phyloP scores from a whole-genome alignment of 83 land plant species.

The Larix sibirica region DNA sequence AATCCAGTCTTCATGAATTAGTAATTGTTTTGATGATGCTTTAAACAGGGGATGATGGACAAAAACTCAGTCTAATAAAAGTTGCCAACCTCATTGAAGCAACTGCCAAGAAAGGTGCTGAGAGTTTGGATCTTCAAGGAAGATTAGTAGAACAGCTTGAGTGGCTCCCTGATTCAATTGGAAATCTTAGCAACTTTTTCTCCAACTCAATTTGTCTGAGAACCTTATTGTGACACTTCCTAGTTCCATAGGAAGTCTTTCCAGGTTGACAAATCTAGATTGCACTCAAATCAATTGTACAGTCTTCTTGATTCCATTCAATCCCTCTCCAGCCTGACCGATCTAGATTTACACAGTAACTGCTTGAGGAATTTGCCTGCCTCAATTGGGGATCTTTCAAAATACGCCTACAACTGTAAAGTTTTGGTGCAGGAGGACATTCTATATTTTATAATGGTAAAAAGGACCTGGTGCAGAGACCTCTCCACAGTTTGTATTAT shows the following conservation, averaged over 20 bases:
- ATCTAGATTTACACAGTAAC: conserved; percentile 58
- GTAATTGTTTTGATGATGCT: not conserved
- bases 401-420: too few species aligned
- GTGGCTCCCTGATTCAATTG: conserved; percentile 64
- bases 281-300: conserved; percentile 45
- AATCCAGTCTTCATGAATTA: not conserved
- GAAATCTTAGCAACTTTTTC: conserved; percentile 49
- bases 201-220: conserved; percentile 53
- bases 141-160: conserved; percentile 51
- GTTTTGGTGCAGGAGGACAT: too few species aligned
- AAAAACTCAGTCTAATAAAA: conserved; percentile 46
- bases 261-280: conserved; percentile 43
- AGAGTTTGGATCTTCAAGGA: conserved; percentile 41
- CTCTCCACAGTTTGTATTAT: too few species aligned
- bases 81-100: conserved; percentile 58
- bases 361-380: conserved; percentile 55
- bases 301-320: conserved; percentile 65
- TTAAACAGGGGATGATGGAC: conserved; percentile 43
- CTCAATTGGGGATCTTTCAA: conserved; percentile 47
- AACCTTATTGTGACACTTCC: conserved; percentile 46
- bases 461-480: too few species aligned
- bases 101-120: conserved; percentile 44
- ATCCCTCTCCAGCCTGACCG: conserved; percentile 40
- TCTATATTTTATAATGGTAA: too few species aligned
- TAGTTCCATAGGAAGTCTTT: conserved; percentile 36